Percentiles rank a stretch among this genome's conserved stretches.
Evolutionary conservation across 1,284 basidiomycete species (phyloP).

Genomic region (Apiotrichum gamsii): DNA sequence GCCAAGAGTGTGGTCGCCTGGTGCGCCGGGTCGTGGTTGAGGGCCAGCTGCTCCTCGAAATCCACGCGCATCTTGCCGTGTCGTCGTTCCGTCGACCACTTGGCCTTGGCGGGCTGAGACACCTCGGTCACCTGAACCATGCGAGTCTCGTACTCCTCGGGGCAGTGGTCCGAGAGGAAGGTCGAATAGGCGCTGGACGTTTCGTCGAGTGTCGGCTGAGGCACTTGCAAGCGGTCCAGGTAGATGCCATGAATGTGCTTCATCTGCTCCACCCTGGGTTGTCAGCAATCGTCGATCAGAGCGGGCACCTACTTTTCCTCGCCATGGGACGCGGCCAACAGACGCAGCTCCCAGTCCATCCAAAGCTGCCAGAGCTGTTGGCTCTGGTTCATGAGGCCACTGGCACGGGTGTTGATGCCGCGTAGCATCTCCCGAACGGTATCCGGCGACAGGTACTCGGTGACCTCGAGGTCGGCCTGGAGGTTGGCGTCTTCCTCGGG

Average conservation of each 20-base stretch:
- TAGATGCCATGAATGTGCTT: slow-evolving; percentile 38
- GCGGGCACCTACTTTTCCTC: slow-evolving; percentile 51
- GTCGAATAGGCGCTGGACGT: slow-evolving; percentile 78
- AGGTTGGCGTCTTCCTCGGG: not conserved
- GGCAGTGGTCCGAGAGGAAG: slow-evolving; percentile 70
- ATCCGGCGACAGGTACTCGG: slow-evolving; percentile 48
- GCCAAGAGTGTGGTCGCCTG: slow-evolving; percentile 23
- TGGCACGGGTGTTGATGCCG: slow-evolving; percentile 55
- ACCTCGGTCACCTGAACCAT: slow-evolving; percentile 69
- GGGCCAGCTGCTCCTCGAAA: slow-evolving; percentile 34
- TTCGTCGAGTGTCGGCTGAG: slow-evolving; percentile 56
- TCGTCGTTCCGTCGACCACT: slow-evolving; percentile 29
- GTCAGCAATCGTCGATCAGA: not conserved
- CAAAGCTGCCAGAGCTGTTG: slow-evolving; percentile 64
- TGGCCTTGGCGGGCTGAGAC: slow-evolving; percentile 52
- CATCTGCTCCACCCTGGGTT: slow-evolving; percentile 27
- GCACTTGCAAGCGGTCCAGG: slow-evolving; percentile 38
- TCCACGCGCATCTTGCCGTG: slow-evolving; percentile 36
- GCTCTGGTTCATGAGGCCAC: slow-evolving; percentile 54
- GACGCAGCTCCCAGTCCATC: slow-evolving; percentile 67
- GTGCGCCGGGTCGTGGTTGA: slow-evolving; percentile 13
- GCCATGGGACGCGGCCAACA: slow-evolving; percentile 51
- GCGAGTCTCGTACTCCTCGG: slow-evolving; percentile 65
- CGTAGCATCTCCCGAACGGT: slow-evolving; percentile 56
- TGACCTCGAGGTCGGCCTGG: slow-evolving; percentile 43